Evolutionary conservation across 129 eudicot species (phyloP).

Genomic region (Erigeron canadensis): DNA sequence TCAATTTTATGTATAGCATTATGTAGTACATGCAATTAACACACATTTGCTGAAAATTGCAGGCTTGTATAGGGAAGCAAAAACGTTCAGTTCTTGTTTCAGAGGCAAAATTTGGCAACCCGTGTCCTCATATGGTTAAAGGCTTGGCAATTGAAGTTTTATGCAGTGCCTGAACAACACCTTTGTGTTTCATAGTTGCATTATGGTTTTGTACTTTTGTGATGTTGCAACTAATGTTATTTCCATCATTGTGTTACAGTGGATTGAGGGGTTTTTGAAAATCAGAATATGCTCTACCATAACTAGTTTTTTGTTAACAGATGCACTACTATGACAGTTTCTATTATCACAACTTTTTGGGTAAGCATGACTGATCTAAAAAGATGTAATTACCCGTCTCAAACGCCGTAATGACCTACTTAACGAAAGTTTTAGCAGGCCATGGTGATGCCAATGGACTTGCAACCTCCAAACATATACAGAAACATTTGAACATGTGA

Average conservation of each 20-base stretch:
- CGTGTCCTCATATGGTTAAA: constrained; percentile 50
- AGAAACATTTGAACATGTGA: background rate
- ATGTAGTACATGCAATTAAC: background rate
- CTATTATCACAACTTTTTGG: too few relatives aligned
- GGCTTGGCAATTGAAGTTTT: constrained; percentile 64
- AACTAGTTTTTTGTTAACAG: too few relatives aligned
- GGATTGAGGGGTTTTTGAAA: too few relatives aligned
- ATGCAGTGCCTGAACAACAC: constrained; percentile 41
- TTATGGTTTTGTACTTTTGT: background rate
- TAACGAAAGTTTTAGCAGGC: background rate
- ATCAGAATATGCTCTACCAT: too few relatives aligned
- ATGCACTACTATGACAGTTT: too few relatives aligned
- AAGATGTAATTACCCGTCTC: too few relatives aligned
- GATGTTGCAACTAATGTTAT: constrained; percentile 23
- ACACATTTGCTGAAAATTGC: constrained; percentile 23
- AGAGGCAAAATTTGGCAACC: constrained; percentile 39
- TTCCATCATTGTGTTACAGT: too few relatives aligned
- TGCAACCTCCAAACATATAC: background rate
- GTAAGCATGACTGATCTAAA: too few relatives aligned
- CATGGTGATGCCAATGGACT: background rate
- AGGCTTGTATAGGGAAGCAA: constrained; percentile 64
- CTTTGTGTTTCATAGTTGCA: background rate
- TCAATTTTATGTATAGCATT: background rate
- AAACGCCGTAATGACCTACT: too few relatives aligned
- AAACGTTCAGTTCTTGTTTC: constrained; percentile 55